Percentiles rank a stretch among this genome's conserved stretches.
Evolutionary conservation across 352 stramenopile genomes (phyloP).

Genomic region (Hyaloperonospora brassicae): DNA sequence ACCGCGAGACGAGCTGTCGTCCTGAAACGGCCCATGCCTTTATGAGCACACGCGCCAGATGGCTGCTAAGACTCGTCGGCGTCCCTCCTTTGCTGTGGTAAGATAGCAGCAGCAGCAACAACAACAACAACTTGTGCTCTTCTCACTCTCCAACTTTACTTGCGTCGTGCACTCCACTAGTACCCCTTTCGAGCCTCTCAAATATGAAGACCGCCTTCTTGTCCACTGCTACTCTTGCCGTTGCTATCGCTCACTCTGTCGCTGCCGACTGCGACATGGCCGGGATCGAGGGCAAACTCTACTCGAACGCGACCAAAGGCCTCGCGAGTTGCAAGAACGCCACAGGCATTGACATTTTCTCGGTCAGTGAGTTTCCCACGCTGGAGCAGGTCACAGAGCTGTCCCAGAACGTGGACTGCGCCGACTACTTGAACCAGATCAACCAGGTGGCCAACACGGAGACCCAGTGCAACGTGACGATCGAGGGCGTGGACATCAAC

Average conservation of each 20-base stretch:
- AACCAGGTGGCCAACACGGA: slow-evolving; percentile 4
- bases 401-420: slow-evolving; percentile 1
- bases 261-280: not conserved
- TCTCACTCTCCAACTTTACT: not conserved
- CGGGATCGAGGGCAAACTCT: slow-evolving; percentile 2
- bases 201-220: slow-evolving; percentile 4
- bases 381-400: not conserved
- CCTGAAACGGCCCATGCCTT: no score
- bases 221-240: not conserved
- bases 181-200: not conserved
- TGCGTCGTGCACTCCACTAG: not conserved
- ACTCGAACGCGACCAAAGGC: not conserved
- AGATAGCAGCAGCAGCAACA: no score
- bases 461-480: slow-evolving; percentile 6
- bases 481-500: slow-evolving; percentile 29
- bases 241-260: not conserved
- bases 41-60: no score
- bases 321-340: slow-evolving; percentile 1
- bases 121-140: not conserved
- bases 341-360: slow-evolving; percentile 3
- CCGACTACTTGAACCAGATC: slow-evolving; percentile 3
- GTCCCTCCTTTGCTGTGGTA: no score
- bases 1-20: no score
- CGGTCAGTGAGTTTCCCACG: not conserved
- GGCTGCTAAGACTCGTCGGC: no score